Evolutionary conservation across 2,329 filamentous ascomycete species (phyloP), one percentile per base, ranked within the genome.

Genomic region (Curvularia lunata): DNA sequence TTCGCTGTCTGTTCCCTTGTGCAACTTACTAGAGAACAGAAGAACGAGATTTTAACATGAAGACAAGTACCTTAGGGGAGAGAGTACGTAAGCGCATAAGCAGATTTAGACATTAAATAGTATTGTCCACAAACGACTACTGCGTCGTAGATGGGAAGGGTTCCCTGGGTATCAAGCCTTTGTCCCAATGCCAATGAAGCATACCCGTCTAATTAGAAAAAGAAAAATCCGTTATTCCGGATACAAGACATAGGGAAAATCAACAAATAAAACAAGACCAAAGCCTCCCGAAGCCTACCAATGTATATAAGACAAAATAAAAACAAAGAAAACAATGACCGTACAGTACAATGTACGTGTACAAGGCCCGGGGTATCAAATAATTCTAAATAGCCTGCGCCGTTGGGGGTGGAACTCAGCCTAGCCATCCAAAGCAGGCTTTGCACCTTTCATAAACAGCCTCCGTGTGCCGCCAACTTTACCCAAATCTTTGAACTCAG

Each of bases 381-480:
- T 54, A 38, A 43, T 48, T 46, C 43, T 47, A 56, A 48, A 53
- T 34, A 25, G 25, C 37, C 28, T 38, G 47, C 32, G 30, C 30
- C 47, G n/a, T 46, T 27, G 21, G 23, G 23, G n/a, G 34, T 37
- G 21, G 21, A 12, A 42, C 25, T 13, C 42, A n/a, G 34, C 43
- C 28, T 48, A 45, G 10, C 69, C 62, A 30, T 50, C 53, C 19
- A 64, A 37, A 28, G 37, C 51, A 12, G 55, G 55, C 18, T 59
- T 61, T 5, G 67, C 66, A 16, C 69, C 74, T 45, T 75, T 82
- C 68, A 86, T 82, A 69, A 90, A 91, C 49, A 93, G 73, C 65
- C 91, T 84, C 79, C 90, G 90, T 16, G 90, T 92, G 7, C 84
- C 85, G 2, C 90, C 90, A 5, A 88, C 86, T 72, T 85, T 91